These are phyloP conservation scores for Candida tallmaniae DNA, from an alignment of 805 yeast genomes.

Conservation along the genomic window DNA sequence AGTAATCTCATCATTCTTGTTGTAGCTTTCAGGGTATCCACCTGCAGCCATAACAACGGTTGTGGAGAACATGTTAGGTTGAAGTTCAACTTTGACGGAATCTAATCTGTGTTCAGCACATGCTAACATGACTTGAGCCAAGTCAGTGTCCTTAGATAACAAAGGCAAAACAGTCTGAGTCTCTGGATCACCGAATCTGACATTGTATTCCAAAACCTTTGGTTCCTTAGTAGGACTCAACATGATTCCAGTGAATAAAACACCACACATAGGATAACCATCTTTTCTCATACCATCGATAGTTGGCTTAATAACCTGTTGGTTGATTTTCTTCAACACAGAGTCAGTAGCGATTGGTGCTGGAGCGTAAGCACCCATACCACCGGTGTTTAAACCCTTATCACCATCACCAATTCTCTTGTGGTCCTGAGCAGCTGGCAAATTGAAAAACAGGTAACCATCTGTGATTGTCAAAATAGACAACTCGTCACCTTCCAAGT, in stretches of 20 bases:
- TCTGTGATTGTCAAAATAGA: constrained; percentile 89
- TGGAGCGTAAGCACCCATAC: constrained; percentile 99
- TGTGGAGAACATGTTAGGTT: constrained; percentile 61
- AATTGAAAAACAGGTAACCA: constrained; percentile 84
- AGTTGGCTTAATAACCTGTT: constrained; percentile 79
- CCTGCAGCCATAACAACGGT: constrained; percentile 97
- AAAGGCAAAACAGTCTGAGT: constrained; percentile 94
- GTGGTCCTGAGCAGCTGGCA: constrained; percentile 98
- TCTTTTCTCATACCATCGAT: constrained; percentile 95
- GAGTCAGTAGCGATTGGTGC: constrained; percentile 90
- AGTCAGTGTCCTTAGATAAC: constrained; percentile 77
- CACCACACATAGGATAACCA: constrained; percentile 93
- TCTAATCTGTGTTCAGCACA: constrained; percentile 93
- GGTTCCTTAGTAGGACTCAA: constrained; percentile 78
- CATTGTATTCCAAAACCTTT: constrained; percentile 93
- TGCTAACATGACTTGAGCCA: constrained; percentile 89
- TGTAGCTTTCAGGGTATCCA: constrained; percentile 89
- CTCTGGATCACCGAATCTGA: constrained; percentile 98
- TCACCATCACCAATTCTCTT: constrained; percentile 94
- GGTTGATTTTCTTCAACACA: constrained; percentile 64
- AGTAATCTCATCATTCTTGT: constrained; percentile 81
- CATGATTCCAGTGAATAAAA: constrained; percentile 93
- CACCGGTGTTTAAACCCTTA: constrained; percentile 94
- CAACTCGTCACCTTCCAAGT: constrained; percentile 93
- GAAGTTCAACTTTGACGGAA: constrained; percentile 58